A percentile compares a stretch with the other conserved stretches of the same genome.
These are phyloP conservation scores for Populus deltoides DNA, from an alignment of 345 rosid genomes.

Conservation along the genomic window DNA sequence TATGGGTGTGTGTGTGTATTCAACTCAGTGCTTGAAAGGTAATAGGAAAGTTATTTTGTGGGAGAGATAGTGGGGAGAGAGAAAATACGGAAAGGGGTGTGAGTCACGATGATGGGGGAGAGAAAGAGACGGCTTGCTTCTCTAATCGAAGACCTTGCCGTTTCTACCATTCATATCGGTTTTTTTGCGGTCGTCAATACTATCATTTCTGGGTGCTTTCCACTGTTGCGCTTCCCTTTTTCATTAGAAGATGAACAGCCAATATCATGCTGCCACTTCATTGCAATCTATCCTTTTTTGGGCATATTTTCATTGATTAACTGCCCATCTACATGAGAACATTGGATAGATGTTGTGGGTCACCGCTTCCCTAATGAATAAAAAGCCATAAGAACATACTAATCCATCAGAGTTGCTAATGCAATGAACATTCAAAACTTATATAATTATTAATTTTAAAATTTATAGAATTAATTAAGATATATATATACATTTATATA, in stretches of 20 bases:
- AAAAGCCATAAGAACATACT: neutral
- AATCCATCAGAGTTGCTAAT: too few species aligned
- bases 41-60: constrained; percentile 8
- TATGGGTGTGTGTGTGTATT: neutral
- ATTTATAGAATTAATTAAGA: too few species aligned
- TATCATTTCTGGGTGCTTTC: neutral
- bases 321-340: too few species aligned
- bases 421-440: too few species aligned
- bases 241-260: neutral
- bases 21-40: constrained; percentile 14
- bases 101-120: neutral
- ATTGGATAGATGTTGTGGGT: too few species aligned
- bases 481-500: too few species aligned
- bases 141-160: neutral
- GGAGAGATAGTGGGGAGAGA: neutral
- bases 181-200: constrained; percentile 29
- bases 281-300: too few species aligned
- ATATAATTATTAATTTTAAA: too few species aligned
- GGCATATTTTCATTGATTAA: too few species aligned
- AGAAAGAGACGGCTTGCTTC: constrained; percentile 3
- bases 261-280: neutral
- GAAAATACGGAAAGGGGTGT: neutral
- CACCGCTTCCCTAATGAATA: neutral
- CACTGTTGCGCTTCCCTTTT: neutral
- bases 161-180: constrained; percentile 41